Evolutionary conservation across 192 early-diverging fungal species (phyloP).

Genomic region (Umbelopsis ramanniana): DNA sequence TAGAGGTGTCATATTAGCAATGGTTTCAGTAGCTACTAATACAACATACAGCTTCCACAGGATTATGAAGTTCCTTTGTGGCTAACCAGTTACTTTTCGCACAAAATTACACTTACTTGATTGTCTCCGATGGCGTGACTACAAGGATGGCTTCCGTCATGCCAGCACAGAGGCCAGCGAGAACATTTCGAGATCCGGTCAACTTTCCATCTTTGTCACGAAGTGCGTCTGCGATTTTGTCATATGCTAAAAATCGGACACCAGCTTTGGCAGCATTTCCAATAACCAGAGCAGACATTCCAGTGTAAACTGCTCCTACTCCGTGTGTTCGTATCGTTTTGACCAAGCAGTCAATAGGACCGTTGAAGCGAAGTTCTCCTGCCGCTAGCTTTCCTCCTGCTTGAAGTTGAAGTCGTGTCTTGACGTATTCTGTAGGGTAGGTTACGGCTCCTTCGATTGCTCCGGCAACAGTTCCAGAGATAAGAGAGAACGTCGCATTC

Average conservation of each 20-base stretch:
- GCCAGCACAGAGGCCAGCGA: slow-evolving; percentile 87
- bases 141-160: slow-evolving; percentile 86
- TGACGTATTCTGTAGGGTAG: slow-evolving; percentile 96
- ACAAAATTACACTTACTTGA: slow-evolving; percentile 66
- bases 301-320: slow-evolving; percentile 78
- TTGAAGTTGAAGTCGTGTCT: slow-evolving; percentile 95
- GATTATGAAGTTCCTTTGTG: too few relatives aligned
- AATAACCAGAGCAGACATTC: slow-evolving; percentile 87
- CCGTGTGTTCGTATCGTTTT: slow-evolving; percentile 77
- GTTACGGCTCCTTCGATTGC: slow-evolving; percentile 89
- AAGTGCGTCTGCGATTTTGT: slow-evolving; percentile 76
- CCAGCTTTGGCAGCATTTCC: slow-evolving; percentile 93
- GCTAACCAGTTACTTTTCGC: not conserved
- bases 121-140: slow-evolving; percentile 93
- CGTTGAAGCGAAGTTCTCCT: slow-evolving; percentile 61
- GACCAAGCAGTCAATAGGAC: slow-evolving; percentile 80
- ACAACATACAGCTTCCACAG: too few relatives aligned
- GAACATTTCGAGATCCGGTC: slow-evolving; percentile 64
- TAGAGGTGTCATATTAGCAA: slow-evolving; percentile 24
- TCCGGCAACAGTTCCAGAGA: slow-evolving; percentile 87
- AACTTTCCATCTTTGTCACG: slow-evolving; percentile 75
- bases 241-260: slow-evolving; percentile 92
- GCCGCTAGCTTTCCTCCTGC: slow-evolving; percentile 43
- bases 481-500: slow-evolving; percentile 66
- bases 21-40: too few relatives aligned